Evolutionary conservation across 768 basidiomycete genomes (phyloP), one percentile per base, ranked within the genome.

Genomic region (Paxillus rubicundulus): DNA sequence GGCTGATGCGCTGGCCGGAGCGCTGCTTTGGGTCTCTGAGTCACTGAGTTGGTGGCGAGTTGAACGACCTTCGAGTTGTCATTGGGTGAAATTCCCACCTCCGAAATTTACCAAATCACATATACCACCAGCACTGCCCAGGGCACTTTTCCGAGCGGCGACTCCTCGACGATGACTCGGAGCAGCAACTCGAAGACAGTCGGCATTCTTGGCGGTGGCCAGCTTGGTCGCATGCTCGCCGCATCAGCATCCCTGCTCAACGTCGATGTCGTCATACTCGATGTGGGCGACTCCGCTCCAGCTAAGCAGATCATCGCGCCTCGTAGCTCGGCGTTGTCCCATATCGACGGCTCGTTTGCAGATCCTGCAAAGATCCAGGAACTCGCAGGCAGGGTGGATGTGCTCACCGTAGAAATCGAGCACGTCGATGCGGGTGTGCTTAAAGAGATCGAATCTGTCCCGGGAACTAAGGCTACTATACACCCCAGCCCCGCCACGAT

Each of bases 161-260:
- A 24, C 24, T 24, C 24, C 24, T 24, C 24, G 24, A 24, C 24
- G 24, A 24, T 24, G 24, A 24, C 24, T 24, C 5, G 24, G 24
- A 24, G 24, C 21, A 24, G 21, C 24, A 24, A 24, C 24, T 24
- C 6, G 24, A 24, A 24, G 24, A 24, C 24, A 24, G 24, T 24
- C 24, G 24, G 24, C 6, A 24, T 24, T 24, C 24, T 24, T 5
- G 96, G 96, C 56, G 97, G 97, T 34, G 95, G 96, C 56, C 96
- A 98, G 72, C 83, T 99, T 21, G 96, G 96, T 21, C 92, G 96
- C 20, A 99, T 99, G 97, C 81, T 99, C 13, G 90, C 87, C 4
- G 86, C 86, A 30, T 85, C 95, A 0, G 95, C 96, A 3, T 86
- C 94, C 2, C 78, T 92, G 30, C 80, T 98, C 45, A 90, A 93